Percentiles rank a stretch among this genome's conserved stretches.
phyloP scores from a whole-genome alignment of 73 alveolate genomes.

The Uronychia setigera region DNA sequence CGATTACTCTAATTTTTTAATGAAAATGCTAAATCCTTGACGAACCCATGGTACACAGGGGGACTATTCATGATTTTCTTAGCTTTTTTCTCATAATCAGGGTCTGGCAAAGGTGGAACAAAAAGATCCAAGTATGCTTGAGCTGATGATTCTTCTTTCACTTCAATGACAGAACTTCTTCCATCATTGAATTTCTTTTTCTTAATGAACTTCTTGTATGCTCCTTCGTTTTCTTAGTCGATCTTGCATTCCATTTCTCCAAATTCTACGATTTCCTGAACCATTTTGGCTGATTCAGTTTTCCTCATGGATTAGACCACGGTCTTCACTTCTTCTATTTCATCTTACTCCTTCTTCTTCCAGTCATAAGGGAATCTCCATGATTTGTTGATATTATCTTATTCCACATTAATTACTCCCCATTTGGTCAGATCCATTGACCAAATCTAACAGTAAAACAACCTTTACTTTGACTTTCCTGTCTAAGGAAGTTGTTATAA shows the following conservation, averaged over 20 bases:
- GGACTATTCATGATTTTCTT: background rate
- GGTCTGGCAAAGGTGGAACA: too few species aligned
- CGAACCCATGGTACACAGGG: too few species aligned
- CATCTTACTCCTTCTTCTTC: conserved; percentile 74
- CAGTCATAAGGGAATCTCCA: conserved; percentile 93
- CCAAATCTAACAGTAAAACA: conserved; percentile 44
- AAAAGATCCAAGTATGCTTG: too few species aligned
- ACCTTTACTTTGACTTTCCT: conserved; percentile 28
- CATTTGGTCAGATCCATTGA: conserved; percentile 60
- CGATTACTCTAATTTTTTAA: too few species aligned
- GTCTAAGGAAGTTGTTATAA: conserved; percentile 69
- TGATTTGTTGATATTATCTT: conserved; percentile 58
- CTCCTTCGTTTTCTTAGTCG: too few species aligned
- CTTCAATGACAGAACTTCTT: too few species aligned
- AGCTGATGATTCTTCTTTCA: too few species aligned
- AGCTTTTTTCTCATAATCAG: background rate
- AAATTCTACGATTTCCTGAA: background rate
- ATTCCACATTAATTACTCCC: conserved; percentile 68
- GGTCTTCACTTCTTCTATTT: conserved; percentile 68
- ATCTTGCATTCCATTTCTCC: too few species aligned
- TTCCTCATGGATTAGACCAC: background rate
- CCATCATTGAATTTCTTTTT: too few species aligned
- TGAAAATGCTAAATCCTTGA: too few species aligned
- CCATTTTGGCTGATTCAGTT: background rate
- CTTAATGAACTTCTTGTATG: too few species aligned